These are phyloP conservation scores for Neofusicoccum kwambonambiense DNA, from an alignment of 2,329 filamentous ascomycete genomes.

Conservation along the genomic window DNA sequence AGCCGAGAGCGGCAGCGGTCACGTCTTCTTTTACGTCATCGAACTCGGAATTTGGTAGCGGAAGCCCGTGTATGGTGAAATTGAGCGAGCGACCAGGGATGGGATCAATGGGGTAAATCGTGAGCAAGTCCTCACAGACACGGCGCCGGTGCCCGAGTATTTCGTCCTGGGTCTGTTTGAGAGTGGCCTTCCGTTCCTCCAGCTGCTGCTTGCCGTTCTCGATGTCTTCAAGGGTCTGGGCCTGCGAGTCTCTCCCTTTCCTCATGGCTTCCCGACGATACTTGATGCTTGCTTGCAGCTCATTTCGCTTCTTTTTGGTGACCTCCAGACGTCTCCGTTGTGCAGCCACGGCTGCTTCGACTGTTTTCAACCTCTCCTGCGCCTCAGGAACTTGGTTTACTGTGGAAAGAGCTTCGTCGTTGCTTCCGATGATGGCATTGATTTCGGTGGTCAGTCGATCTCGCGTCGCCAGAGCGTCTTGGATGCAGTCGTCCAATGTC, in stretches of 20 bases:
- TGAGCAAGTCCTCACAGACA: conserved; percentile 77
- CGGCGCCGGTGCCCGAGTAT: conserved; percentile 85
- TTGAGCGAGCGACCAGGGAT: conserved; percentile 62
- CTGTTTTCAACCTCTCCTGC: conserved; percentile 43
- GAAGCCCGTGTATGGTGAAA: conserved; percentile 78
- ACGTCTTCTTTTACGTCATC: conserved; percentile 69
- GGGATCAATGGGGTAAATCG: conserved; percentile 79
- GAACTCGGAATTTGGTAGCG: conserved; percentile 76
- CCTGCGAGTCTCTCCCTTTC: conserved; percentile 60
- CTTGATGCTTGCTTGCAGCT: conserved; percentile 65
- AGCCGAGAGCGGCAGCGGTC: conserved; percentile 77
- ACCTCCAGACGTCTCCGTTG: conserved; percentile 67
- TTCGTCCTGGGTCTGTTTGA: conserved; percentile 60
- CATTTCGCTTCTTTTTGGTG: conserved; percentile 62
- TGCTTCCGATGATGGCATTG: conserved; percentile 49
- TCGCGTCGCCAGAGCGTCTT: conserved; percentile 79
- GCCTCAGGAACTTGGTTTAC: conserved; percentile 41
- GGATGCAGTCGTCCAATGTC: conserved; percentile 85
- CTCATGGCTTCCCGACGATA: conserved; percentile 67
- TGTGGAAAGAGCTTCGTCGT: conserved; percentile 36
- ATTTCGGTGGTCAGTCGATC: conserved; percentile 77
- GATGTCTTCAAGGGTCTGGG: conserved; percentile 60
- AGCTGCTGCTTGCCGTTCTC: conserved; percentile 46
- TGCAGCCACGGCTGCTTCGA: conserved; percentile 54
- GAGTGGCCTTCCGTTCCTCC: conserved; percentile 55